Evolutionary conservation across 345 rosid genomes (phyloP).

Genomic region (Noccaea bulbosa): DNA sequence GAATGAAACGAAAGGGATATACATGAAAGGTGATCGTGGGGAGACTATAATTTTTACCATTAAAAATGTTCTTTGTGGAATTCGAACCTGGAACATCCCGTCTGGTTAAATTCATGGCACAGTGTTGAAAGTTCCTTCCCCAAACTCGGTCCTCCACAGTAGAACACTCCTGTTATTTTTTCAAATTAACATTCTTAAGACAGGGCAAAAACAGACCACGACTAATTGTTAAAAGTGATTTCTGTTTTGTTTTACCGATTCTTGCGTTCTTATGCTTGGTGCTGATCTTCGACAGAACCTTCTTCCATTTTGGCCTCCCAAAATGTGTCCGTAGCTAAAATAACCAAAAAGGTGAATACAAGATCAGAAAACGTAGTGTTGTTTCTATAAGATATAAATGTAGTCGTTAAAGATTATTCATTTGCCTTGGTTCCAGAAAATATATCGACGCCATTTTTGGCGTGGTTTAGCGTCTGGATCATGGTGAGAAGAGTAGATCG

Average conservation of each 20-base stretch:
- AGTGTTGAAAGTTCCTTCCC: conserved; percentile 40
- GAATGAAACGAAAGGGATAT: neutral
- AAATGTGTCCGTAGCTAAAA: conserved; percentile 42
- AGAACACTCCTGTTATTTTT: conserved; percentile 39
- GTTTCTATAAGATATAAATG: conserved; percentile 7
- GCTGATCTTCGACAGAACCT: conserved; percentile 41
- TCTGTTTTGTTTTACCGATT: conserved; percentile 29
- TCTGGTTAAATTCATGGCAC: conserved; percentile 42
- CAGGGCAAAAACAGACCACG: too few species aligned
- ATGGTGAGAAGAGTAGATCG: conserved; percentile 68
- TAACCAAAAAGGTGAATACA: neutral
- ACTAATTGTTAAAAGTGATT: too few species aligned
- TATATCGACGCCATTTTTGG: conserved; percentile 91
- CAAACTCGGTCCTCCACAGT: conserved; percentile 42
- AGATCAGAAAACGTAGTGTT: neutral
- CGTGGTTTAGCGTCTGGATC: conserved; percentile 94
- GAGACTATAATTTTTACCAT: neutral
- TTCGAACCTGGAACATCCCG: conserved; percentile 39
- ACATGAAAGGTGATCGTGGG: neutral
- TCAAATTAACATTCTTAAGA: too few species aligned
- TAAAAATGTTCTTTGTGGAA: conserved; percentile 45
- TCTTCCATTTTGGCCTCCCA: conserved; percentile 47
- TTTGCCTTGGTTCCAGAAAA: conserved; percentile 88
- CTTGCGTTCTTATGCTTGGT: conserved; percentile 35
- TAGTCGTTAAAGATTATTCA: neutral